Percentiles rank a stretch among this genome's conserved stretches.
These are phyloP conservation scores for Zygosaccharomyces pseudobailii DNA, from an alignment of 1,139 yeast species.

Conservation along the genomic window DNA sequence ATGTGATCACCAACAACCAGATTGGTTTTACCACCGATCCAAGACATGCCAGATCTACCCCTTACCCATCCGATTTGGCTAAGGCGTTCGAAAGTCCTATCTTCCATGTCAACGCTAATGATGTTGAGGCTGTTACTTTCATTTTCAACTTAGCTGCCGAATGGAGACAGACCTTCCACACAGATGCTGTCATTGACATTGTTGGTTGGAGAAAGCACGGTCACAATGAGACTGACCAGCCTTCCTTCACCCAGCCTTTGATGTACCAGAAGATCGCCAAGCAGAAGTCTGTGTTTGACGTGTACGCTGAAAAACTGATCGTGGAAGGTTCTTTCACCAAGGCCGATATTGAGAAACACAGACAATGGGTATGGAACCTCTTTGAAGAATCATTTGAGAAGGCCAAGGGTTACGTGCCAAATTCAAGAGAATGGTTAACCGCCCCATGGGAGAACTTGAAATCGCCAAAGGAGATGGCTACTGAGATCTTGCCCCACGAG, in stretches of 20 bases:
- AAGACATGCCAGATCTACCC: conserved; percentile 93
- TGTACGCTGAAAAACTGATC: conserved; percentile 73
- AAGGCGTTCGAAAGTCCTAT: conserved; percentile 96
- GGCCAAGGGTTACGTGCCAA: conserved; percentile 86
- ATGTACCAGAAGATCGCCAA: conserved; percentile 91
- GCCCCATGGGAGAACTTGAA: conserved; percentile 99
- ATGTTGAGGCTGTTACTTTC: conserved; percentile 87
- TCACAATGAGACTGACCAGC: conserved; percentile 99
- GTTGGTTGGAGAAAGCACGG: conserved; percentile 99
- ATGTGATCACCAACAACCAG: conserved; percentile 93
- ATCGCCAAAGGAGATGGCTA: conserved; percentile 95
- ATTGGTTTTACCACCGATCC: conserved; percentile 99
- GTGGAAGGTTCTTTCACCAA: conserved; percentile 83
- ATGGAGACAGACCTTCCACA: conserved; percentile 95
- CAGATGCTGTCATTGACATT: conserved; percentile 92
- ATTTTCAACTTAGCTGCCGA: conserved; percentile 96
- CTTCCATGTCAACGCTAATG: conserved; percentile 98
- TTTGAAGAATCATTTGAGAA: conserved; percentile 85
- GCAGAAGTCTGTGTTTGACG: conserved; percentile 83
- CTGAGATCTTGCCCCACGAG: conserved; percentile 90
- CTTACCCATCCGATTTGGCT: conserved; percentile 97
- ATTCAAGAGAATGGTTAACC: conserved; percentile 95
- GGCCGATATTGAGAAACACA: conserved; percentile 92
- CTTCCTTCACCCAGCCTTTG: conserved; percentile 95
- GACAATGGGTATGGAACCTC: conserved; percentile 94